phyloP scores from a whole-genome alignment of 2,329 filamentous ascomycete species.

The Penicillium sp. region DNA sequence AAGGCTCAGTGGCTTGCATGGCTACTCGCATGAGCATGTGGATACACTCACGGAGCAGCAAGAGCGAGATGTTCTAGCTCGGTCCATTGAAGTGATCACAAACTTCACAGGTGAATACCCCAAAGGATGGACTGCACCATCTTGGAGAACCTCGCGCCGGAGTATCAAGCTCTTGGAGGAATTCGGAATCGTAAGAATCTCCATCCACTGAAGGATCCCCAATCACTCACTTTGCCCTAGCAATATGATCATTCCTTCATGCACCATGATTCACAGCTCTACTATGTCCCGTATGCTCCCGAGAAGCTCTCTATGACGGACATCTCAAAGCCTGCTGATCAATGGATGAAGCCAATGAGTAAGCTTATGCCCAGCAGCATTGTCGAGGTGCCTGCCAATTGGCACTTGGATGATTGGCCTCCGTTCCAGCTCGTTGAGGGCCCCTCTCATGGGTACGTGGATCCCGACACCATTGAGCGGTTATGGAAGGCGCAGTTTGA shows the following conservation, averaged over 20 bases:
- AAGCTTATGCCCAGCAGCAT: conserved; percentile 2
- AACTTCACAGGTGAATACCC: conserved; percentile 70
- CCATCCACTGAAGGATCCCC: background rate
- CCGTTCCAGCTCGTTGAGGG: conserved; percentile 1
- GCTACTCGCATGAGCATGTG: conserved; percentile 72
- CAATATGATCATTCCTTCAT: conserved; percentile 37
- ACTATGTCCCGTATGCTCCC: conserved; percentile 18
- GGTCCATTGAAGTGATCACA: conserved; percentile 67
- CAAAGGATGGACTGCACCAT: conserved; percentile 23
- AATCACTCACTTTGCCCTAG: background rate
- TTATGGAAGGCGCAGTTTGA: conserved; percentile 34
- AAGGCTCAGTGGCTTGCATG: conserved; percentile 30
- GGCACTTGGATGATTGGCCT: conserved; percentile 15
- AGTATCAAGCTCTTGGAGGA: conserved; percentile 32
- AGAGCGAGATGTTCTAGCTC: conserved; percentile 71
- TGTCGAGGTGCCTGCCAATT: conserved; percentile 11
- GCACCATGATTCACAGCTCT: conserved; percentile 35
- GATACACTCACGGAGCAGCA: conserved; percentile 69
- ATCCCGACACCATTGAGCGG: conserved; percentile 7
- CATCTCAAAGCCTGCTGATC: background rate
- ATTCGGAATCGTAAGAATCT: conserved; percentile 26
- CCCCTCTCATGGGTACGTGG: conserved; percentile 4
- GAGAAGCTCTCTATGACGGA: background rate
- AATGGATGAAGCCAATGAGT: conserved; percentile 12
- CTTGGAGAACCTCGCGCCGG: conserved; percentile 25